Conservation (phyloP, 352 stramenopile species). For the Globisporangium nodosum region DNA sequence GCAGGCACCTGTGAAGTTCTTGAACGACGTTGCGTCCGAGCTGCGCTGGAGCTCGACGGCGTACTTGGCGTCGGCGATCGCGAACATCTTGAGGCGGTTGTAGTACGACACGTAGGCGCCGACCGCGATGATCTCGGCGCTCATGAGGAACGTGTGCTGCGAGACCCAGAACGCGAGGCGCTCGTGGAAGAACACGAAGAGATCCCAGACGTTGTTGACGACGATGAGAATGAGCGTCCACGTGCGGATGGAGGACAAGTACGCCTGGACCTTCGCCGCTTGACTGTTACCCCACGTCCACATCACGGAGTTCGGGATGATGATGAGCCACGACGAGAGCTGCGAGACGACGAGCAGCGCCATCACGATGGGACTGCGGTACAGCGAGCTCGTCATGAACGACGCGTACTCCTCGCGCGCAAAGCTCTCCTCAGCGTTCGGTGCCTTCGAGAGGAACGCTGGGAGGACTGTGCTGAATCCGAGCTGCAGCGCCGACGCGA, state of each 20-base stretch:
- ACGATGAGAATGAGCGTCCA: slow-evolving; percentile 28
- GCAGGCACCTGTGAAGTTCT: slow-evolving; percentile 16
- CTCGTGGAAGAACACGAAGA: slow-evolving; percentile 26
- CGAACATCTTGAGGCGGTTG: slow-evolving; percentile 17
- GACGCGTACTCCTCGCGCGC: not conserved
- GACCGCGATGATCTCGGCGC: slow-evolving; percentile 28
- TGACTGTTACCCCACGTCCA: slow-evolving; percentile 32
- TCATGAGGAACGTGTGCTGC: slow-evolving; percentile 28
- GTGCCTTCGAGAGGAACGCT: not conserved
- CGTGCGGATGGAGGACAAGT: slow-evolving; percentile 24
- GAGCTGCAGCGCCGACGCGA: slow-evolving; percentile 1
- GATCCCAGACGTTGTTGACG: slow-evolving; percentile 22
- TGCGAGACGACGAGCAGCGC: slow-evolving; percentile 1
- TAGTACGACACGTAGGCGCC: slow-evolving; percentile 4
- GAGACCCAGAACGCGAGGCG: slow-evolving; percentile 24
- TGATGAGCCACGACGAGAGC: slow-evolving; percentile 37
- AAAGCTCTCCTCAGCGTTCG: not conserved
- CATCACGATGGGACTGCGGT: slow-evolving; percentile 25
- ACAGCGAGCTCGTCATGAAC: slow-evolving; percentile 10
- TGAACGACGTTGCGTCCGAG: slow-evolving; percentile 16
- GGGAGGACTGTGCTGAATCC: not conserved
- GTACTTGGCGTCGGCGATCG: slow-evolving; percentile 17
- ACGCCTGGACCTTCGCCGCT: slow-evolving; percentile 25
- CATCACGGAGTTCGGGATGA: slow-evolving; percentile 40
- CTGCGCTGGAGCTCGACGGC: slow-evolving; percentile 19